Evolutionary conservation across 2,329 filamentous ascomycete genomes (phyloP).

Genomic region (Gremmenia infestans): DNA sequence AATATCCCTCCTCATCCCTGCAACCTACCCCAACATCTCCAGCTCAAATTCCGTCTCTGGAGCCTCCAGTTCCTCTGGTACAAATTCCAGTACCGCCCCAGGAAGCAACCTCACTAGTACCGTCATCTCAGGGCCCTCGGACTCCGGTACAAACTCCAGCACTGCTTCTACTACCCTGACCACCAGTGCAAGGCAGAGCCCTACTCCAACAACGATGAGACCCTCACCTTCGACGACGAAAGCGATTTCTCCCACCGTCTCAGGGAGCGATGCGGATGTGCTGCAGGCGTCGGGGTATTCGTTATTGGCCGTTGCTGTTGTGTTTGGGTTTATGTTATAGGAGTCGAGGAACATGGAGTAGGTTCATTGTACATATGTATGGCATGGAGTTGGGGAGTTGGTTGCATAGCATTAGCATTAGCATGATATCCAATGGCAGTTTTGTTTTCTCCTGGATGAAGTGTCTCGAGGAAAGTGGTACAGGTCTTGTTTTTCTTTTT

Average conservation of each 20-base stretch:
- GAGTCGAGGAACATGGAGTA: neutral
- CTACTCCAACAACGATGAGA: neutral
- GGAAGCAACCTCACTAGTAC: no score
- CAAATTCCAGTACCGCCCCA: neutral
- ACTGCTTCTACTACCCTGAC: neutral
- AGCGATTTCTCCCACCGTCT: neutral
- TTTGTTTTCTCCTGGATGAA: neutral
- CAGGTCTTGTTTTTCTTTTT: neutral
- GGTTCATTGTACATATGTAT: neutral
- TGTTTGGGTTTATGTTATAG: conserved; percentile 4
- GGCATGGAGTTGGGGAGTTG: neutral
- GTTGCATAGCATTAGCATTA: neutral
- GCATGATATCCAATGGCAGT: neutral
- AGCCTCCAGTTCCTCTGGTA: neutral
- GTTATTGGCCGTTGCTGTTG: conserved; percentile 3
- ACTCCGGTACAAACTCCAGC: neutral
- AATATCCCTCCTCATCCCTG: neutral
- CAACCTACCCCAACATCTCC: neutral
- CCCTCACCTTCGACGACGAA: neutral
- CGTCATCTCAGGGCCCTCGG: neutral
- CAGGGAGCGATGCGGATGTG: neutral
- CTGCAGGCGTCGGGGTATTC: neutral
- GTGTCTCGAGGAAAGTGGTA: neutral
- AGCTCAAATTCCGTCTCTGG: neutral
- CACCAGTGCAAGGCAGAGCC: neutral